Conservation (phyloP, 768 basidiomycete species). For the Erythrobasidium yunnanense region DNA sequence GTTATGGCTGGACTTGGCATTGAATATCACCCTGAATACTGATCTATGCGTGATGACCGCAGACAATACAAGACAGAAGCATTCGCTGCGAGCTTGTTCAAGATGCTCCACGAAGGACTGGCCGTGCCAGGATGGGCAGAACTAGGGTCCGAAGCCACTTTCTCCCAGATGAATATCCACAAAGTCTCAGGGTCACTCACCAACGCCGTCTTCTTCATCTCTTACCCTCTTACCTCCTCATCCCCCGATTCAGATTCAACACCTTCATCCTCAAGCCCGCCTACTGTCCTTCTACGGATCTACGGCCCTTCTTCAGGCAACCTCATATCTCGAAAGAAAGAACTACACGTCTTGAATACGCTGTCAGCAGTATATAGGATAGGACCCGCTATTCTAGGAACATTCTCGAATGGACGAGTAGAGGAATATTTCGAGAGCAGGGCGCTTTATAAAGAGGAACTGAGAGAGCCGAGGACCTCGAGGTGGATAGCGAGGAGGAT, state of each 20-base stretch:
- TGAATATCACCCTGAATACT: too few relatives aligned
- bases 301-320: slow-evolving; percentile 78
- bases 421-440: slow-evolving; percentile 90
- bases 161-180: slow-evolving; percentile 43
- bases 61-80: slow-evolving; percentile 31
- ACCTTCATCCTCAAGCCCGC: slow-evolving; percentile 32
- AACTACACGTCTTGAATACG: slow-evolving; percentile 75
- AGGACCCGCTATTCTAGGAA: slow-evolving; percentile 84
- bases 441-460: slow-evolving; percentile 63
- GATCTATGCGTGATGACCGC: too few relatives aligned
- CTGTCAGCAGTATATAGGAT: slow-evolving; percentile 79
- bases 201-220: slow-evolving; percentile 93
- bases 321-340: slow-evolving; percentile 75
- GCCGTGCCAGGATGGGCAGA: slow-evolving; percentile 31
- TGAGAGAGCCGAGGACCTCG: slow-evolving; percentile 64
- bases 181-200: slow-evolving; percentile 87
- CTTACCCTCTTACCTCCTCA: too few relatives aligned
- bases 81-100: slow-evolving; percentile 30
- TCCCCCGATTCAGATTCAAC: background rate
- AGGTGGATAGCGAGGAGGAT: slow-evolving; percentile 85
- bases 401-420: slow-evolving; percentile 86
- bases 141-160: slow-evolving; percentile 25
- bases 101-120: slow-evolving; percentile 32
- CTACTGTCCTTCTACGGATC: slow-evolving; percentile 73
- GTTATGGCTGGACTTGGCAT: background rate